phyloP scores from a whole-genome alignment of 75 land plant genomes.

The Isoetes taiwanensis region DNA sequence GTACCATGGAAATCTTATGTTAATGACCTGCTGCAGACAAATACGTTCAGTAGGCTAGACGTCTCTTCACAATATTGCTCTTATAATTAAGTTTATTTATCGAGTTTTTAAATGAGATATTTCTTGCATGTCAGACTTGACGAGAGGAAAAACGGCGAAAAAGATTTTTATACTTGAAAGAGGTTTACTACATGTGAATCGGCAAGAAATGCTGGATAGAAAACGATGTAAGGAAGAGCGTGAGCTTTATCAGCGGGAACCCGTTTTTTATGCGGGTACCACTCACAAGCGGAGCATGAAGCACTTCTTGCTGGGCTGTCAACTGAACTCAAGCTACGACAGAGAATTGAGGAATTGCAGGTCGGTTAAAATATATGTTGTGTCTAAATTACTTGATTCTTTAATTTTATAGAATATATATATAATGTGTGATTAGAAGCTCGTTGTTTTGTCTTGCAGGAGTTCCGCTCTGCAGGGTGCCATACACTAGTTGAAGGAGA shows the following conservation, averaged over 20 bases:
- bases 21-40: too few relatives aligned
- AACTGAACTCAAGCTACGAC: constrained; percentile 45
- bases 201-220: constrained; percentile 41
- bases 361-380: too few relatives aligned
- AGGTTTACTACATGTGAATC: constrained; percentile 53
- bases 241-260: constrained; percentile 42
- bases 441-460: constrained; percentile 41
- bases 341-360: constrained; percentile 75
- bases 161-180: constrained; percentile 88
- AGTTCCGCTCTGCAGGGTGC: constrained; percentile 78
- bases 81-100: too few relatives aligned
- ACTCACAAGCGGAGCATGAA: constrained; percentile 71
- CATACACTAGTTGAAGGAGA: constrained; percentile 64
- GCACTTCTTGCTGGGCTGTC: constrained; percentile 43
- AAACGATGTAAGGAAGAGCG: constrained; percentile 58
- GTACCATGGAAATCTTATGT: too few relatives aligned
- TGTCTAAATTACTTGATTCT: too few relatives aligned
- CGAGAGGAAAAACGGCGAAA: constrained; percentile 91
- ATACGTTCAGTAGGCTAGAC: too few relatives aligned
- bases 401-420: too few relatives aligned
- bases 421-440: neutral
- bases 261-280: constrained; percentile 88
- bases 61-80: too few relatives aligned
- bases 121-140: constrained; percentile 82
- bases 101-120: too few relatives aligned